These are phyloP conservation scores for Macadamia integrifolia DNA, from an alignment of 164 flowering plant species.

Conservation along the genomic window DNA sequence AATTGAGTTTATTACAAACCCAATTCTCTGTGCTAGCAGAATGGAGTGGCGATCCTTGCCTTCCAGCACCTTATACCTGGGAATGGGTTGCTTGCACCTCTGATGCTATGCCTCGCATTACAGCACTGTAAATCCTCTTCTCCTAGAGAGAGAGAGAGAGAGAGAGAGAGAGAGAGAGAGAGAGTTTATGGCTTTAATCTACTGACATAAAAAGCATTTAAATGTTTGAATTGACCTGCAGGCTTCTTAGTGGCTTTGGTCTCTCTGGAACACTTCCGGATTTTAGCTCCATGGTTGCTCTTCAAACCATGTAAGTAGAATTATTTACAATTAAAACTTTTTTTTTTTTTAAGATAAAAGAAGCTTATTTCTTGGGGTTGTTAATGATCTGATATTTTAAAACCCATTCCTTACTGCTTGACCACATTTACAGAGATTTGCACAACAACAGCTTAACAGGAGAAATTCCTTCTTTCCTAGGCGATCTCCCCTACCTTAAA, in stretches of 20 bases:
- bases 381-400: neutral
- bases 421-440: slow-evolving; percentile 20
- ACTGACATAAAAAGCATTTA: slow-evolving; percentile 3
- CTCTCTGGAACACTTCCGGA: slow-evolving; percentile 38
- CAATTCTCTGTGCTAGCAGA: slow-evolving; percentile 11
- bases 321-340: neutral
- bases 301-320: slow-evolving; percentile 33
- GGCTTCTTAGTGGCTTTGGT: slow-evolving; percentile 27
- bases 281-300: slow-evolving; percentile 40
- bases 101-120: slow-evolving; percentile 26
- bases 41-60: slow-evolving; percentile 45
- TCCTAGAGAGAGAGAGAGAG: too few relatives aligned
- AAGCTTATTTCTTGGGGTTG: neutral
- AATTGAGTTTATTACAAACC: slow-evolving; percentile 21
- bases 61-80: slow-evolving; percentile 31
- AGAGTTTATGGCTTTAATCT: neutral
- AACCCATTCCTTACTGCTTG: neutral
- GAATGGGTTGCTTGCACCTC: slow-evolving; percentile 38
- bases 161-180: too few relatives aligned
- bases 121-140: slow-evolving; percentile 25
- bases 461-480: slow-evolving; percentile 27
- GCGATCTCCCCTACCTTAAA: slow-evolving; percentile 20
- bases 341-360: too few relatives aligned
- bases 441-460: slow-evolving; percentile 23
- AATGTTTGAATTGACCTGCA: slow-evolving; percentile 1